Evolutionary conservation across 805 yeast genomes (phyloP), one percentile per base, ranked within the genome.

Genomic region (Kodamaea kakaduensis): DNA sequence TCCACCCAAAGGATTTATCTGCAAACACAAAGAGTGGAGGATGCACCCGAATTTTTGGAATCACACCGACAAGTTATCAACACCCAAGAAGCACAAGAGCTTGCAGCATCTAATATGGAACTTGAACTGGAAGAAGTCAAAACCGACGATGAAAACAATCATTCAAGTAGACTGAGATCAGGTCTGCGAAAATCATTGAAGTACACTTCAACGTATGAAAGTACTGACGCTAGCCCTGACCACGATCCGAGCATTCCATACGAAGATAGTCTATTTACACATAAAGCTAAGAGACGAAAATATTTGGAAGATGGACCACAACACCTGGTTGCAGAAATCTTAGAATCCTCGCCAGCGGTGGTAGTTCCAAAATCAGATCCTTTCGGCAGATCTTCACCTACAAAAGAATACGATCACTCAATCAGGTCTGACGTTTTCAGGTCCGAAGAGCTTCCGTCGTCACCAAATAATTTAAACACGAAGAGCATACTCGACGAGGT

Each of bases 61-160:
- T 58, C 15, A 44, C 62, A n/a, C 48, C 59, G 47, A 6, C 69
- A 66, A 38, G 71, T 66, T 21, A 36, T 46, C 23, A 56, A 55
- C 26, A 56, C 61, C 5, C 61, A 56, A 33, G 60, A 55, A 27
- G 40, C 40, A 13, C 20, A 33, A 10, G 31, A 24, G 15, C 9
- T 25, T 24, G n/a, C n/a, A n/a, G n/a, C n/a, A n/a, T n/a, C n/a
- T n/a, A n/a, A n/a, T n/a, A n/a, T n/a, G n/a, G n/a, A n/a, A n/a
- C n/a, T n/a, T n/a, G n/a, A n/a, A n/a, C 4, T 23, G 16, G 16
- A 32, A 19, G 19, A 26, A 20, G 41, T 38, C 6, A 26, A 38
- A 18, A 38, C 45, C 1, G 52, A 49, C 9, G 60, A 49, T 6
- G 60, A 52, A 25, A 38, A 40, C 9, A 35, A 40, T 6, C 36